Percentiles rank a stretch among this genome's conserved stretches.
Conservation (phyloP, 2,329 filamentous ascomycete genomes). For the Knoxdaviesia proteae region DNA sequence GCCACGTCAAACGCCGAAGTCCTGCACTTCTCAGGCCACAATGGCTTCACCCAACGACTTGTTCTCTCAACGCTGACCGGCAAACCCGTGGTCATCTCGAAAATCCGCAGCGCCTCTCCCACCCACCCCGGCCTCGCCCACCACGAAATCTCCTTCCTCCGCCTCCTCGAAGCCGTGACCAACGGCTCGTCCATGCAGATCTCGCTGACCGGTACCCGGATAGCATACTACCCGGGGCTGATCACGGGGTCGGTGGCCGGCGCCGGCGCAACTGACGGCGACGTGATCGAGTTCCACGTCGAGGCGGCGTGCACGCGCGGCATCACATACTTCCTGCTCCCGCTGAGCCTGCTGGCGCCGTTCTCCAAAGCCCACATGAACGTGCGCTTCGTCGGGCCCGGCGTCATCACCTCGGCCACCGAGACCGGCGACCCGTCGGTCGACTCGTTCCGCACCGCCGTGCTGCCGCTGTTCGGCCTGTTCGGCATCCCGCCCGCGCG, state of each 20-base stretch:
- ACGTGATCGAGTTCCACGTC: slow-evolving; percentile 64
- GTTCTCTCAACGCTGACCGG: slow-evolving; percentile 83
- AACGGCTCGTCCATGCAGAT: slow-evolving; percentile 93
- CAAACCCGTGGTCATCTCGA: slow-evolving; percentile 72
- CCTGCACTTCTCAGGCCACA: slow-evolving; percentile 66
- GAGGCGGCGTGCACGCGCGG: slow-evolving; percentile 60
- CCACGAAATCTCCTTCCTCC: slow-evolving; percentile 88
- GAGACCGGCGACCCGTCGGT: slow-evolving; percentile 71
- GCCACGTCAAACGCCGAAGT: slow-evolving; percentile 27
- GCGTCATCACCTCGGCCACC: slow-evolving; percentile 79
- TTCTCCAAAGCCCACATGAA: slow-evolving; percentile 87
- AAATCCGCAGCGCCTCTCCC: slow-evolving; percentile 73
- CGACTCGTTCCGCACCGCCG: slow-evolving; percentile 81
- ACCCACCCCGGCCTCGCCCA: slow-evolving; percentile 76
- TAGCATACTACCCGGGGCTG: slow-evolving; percentile 79
- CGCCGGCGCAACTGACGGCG: slow-evolving; percentile 45
- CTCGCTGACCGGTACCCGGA: slow-evolving; percentile 82
- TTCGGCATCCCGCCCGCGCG: slow-evolving; percentile 68
- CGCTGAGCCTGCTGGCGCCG: slow-evolving; percentile 73
- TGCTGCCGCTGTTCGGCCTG: slow-evolving; percentile 71
- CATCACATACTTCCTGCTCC: slow-evolving; percentile 78
- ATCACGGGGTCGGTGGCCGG: slow-evolving; percentile 72
- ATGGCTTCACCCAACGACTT: slow-evolving; percentile 63
- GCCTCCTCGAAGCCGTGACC: slow-evolving; percentile 81
- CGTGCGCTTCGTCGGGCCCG: slow-evolving; percentile 71